Evolutionary conservation across 306 rosid species (phyloP).

Genomic region (Quercus alba): DNA sequence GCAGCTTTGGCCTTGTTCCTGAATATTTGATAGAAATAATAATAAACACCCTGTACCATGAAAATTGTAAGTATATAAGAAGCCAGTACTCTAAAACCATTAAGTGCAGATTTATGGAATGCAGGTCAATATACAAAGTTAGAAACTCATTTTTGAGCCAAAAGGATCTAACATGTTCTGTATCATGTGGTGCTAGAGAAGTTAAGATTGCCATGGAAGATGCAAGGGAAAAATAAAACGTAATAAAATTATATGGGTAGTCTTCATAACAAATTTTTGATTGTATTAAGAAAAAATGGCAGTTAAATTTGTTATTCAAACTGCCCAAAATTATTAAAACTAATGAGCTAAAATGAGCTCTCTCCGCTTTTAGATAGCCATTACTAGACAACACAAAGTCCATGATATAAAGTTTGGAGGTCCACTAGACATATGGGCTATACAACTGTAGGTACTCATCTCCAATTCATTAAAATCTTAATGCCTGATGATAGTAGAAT

Average conservation of each 20-base stretch:
- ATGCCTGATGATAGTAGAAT: too few relatives aligned
- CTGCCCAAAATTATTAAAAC: too few relatives aligned
- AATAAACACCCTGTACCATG: slow-evolving; percentile 96
- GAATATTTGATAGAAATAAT: slow-evolving; percentile 99
- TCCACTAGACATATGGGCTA: too few relatives aligned
- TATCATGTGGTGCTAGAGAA: neutral
- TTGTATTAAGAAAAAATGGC: neutral
- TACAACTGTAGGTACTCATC: too few relatives aligned
- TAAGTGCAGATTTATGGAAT: neutral
- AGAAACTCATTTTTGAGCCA: neutral
- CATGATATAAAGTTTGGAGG: too few relatives aligned
- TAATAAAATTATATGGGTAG: neutral
- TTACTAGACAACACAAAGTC: too few relatives aligned
- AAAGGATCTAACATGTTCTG: neutral
- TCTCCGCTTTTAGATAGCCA: too few relatives aligned
- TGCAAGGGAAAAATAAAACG: neutral
- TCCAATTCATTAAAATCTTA: too few relatives aligned
- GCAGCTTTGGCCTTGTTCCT: slow-evolving; percentile 85
- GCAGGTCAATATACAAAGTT: neutral
- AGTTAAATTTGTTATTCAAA: neutral
- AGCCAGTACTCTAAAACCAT: slow-evolving; percentile 27
- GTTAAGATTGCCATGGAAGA: neutral
- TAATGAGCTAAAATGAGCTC: too few relatives aligned
- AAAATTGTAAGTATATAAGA: slow-evolving; percentile 49
- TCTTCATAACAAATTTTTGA: neutral